phyloP scores from a whole-genome alignment of 1,284 basidiomycete species.

The Fomitopsis schrenkii region DNA sequence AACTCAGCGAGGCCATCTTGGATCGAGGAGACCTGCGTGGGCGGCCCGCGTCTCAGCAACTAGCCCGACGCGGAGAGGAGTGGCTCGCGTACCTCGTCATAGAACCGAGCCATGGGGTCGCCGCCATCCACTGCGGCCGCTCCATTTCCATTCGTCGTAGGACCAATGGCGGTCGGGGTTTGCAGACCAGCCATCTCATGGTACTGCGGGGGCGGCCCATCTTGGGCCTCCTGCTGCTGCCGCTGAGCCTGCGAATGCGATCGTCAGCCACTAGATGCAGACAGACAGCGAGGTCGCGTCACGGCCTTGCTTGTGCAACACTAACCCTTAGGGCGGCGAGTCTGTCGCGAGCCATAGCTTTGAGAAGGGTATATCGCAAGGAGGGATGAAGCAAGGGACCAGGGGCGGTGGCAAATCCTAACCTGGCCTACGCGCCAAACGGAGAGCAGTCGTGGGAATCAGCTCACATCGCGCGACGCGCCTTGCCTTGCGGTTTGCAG shows the following conservation, averaged over 20 bases:
- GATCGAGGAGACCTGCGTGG: conserved; percentile 37
- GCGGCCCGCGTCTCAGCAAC: background rate
- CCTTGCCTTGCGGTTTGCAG: background rate
- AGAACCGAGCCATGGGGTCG: conserved; percentile 36
- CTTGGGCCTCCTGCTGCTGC: conserved; percentile 21
- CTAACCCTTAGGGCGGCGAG: conserved; percentile 38
- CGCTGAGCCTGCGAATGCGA: conserved; percentile 30
- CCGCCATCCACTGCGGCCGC: conserved; percentile 17
- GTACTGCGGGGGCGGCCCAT: conserved; percentile 13
- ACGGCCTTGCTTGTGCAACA: background rate
- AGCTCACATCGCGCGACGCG: background rate
- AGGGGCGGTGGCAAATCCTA: conserved; percentile 2
- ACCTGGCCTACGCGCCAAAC: background rate
- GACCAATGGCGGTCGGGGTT: conserved; percentile 16
- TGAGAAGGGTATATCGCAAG: conserved; percentile 24
- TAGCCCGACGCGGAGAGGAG: background rate
- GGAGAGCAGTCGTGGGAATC: background rate
- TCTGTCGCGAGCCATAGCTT: conserved; percentile 35
- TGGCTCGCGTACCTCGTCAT: conserved; percentile 31
- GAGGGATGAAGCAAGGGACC: conserved; percentile 18
- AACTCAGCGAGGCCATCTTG: conserved; percentile 57
- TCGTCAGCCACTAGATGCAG: conserved; percentile 13
- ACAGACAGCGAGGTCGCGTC: background rate
- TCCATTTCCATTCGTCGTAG: conserved; percentile 17
- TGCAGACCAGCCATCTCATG: conserved; percentile 31